A percentile compares a stretch with the other conserved stretches of the same genome.
These are phyloP conservation scores for Plasmodium sp. DNA, from an alignment of 169 alveolate genomes.

Conservation along the genomic window DNA sequence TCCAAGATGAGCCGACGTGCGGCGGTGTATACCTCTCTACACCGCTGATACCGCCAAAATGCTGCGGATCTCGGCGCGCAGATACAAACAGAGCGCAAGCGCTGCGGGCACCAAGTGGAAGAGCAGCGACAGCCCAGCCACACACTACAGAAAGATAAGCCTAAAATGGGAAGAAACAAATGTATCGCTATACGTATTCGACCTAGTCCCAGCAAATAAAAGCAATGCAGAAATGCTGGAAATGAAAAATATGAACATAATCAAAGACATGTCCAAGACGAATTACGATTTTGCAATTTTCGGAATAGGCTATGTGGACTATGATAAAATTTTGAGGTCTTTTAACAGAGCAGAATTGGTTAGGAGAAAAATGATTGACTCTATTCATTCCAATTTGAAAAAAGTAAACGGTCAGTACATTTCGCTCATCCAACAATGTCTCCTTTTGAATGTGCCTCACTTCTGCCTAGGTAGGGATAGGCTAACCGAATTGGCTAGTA, in stretches of 20 bases:
- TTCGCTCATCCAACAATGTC: slow-evolving; percentile 69
- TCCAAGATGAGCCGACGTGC: not conserved
- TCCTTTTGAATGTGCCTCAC: slow-evolving; percentile 72
- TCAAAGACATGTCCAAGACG: slow-evolving; percentile 34
- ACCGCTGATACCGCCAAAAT: not conserved
- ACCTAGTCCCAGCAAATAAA: slow-evolving; percentile 45
- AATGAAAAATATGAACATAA: slow-evolving; percentile 69
- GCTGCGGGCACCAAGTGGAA: not conserved
- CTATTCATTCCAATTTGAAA: slow-evolving; percentile 49
- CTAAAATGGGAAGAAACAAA: slow-evolving; percentile 59
- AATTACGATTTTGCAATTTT: slow-evolving; percentile 59
- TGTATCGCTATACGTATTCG: slow-evolving; percentile 16
- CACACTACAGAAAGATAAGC: slow-evolving; percentile 31
- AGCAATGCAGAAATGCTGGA: slow-evolving; percentile 62
- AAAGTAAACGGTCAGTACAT: slow-evolving; percentile 73
- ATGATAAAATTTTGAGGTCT: slow-evolving; percentile 69
- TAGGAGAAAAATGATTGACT: slow-evolving; percentile 53
- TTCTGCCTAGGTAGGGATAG: slow-evolving; percentile 74
- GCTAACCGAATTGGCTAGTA: slow-evolving; percentile 69
- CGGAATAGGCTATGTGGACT: slow-evolving; percentile 75
- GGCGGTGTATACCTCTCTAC: not conserved
- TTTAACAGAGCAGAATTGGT: slow-evolving; percentile 72
- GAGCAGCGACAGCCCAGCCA: not conserved
- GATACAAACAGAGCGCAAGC: not conserved
- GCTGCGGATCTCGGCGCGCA: not conserved